phyloP scores from a whole-genome alignment of 1,284 basidiomycete genomes.

The Naganishia liquefaciens region DNA sequence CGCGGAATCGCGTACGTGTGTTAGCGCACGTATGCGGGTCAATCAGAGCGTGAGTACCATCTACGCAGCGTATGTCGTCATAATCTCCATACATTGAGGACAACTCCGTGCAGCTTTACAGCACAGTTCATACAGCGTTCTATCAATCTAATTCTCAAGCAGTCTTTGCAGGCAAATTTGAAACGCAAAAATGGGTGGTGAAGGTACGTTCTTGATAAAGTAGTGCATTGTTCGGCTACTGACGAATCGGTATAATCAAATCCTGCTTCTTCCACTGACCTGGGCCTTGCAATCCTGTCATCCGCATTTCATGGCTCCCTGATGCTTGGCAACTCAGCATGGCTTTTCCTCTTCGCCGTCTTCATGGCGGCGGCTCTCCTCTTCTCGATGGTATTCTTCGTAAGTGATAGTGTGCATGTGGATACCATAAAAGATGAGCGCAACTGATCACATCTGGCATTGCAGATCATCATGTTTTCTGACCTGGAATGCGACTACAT shows the following conservation, averaged over 20 bases:
- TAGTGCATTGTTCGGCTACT: neutral
- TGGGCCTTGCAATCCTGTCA: neutral
- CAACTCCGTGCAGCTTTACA: too few relatives aligned
- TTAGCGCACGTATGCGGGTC: too few relatives aligned
- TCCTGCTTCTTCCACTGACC: neutral
- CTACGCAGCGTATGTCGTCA: neutral
- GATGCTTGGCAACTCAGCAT: slow-evolving; percentile 61
- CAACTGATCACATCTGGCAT: slow-evolving; percentile 22
- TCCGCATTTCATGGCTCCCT: neutral
- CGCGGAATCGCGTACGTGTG: neutral
- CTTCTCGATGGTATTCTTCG: slow-evolving; percentile 98
- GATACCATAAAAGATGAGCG: neutral
- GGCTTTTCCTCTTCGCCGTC: slow-evolving; percentile 91
- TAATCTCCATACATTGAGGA: neutral
- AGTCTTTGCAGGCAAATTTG: too few relatives aligned
- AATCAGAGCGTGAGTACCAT: neutral
- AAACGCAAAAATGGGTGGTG: slow-evolving; percentile 29
- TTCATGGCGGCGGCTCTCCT: slow-evolving; percentile 87
- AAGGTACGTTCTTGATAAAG: slow-evolving; percentile 16
- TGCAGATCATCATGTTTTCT: slow-evolving; percentile 98
- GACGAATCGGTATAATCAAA: neutral
- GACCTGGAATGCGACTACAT: slow-evolving; percentile 98
- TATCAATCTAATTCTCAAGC: neutral
- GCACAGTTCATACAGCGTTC: neutral
- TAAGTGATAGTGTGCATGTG: slow-evolving; percentile 58